Evolutionary conservation across 305 asterid species (phyloP), one percentile per base, ranked within the genome.

Genomic region (Ajuga reptans): DNA sequence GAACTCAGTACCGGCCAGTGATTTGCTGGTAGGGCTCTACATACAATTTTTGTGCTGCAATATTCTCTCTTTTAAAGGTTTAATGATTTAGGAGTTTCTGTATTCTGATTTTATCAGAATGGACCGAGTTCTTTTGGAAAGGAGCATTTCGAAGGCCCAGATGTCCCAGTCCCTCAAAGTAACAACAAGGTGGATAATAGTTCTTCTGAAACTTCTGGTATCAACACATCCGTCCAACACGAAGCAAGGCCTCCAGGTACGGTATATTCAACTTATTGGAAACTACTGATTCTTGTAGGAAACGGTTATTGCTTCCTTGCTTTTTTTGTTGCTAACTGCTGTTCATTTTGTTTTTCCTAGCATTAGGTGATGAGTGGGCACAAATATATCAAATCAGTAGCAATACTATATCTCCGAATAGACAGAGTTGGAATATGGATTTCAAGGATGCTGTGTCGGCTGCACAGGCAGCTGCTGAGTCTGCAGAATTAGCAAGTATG

Each of bases 381-480:
- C 80, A 71, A 16, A 69, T 81, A 52, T 64, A 39, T 74, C 81
- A 74, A 39, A 77, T 66, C 59, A 80, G 77, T 68, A 76, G 43
- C n/a, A 53, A 71, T 68, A 52, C 53, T 5, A 58, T n/a, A 71
- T 65, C 83, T 3, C 53, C 12, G 10, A 80, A 70, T 66, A 70
- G 83, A 72, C 81, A 75, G 73, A 71, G 76, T 75, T 84, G 92
- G 89, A 78, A 76, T 68, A 84, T 87, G 91, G 86, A 85, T 43
- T 92, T 87, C 78, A 92, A 86, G 83, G 98, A 92, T 81, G 98
- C 96, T 53, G 75, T 87, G 31, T 56, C 92, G 72, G 96, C 98
- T 21, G 96, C 96, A 68, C 86, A 82, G 79, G 95, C 92, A 21
- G 96, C 98, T 24, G 98, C 96, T 34, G 98, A 85, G 77, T 86